Evolutionary conservation across 2,329 filamentous ascomycete species (phyloP).

Genomic region (Penicillium capsulatum): DNA sequence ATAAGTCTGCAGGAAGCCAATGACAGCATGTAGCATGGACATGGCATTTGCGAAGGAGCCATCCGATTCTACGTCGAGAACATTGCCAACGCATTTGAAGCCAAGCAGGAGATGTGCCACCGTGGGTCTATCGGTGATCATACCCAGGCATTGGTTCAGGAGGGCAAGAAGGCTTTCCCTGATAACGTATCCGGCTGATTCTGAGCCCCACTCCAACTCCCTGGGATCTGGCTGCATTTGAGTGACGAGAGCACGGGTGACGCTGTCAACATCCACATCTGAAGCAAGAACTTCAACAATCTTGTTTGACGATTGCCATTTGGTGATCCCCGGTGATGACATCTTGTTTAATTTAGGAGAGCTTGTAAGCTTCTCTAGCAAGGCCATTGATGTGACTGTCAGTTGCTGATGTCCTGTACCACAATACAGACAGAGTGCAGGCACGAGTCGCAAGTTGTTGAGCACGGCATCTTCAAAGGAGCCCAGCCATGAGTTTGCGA

Average conservation of each 20-base stretch:
- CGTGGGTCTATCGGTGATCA: conserved; percentile 71
- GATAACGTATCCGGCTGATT: conserved; percentile 70
- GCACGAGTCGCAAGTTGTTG: conserved; percentile 71
- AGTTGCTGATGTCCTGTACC: conserved; percentile 77
- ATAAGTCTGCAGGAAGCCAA: conserved; percentile 66
- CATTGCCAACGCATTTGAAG: conserved; percentile 70
- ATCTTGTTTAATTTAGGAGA: conserved; percentile 75
- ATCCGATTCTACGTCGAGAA: conserved; percentile 63
- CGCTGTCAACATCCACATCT: conserved; percentile 73
- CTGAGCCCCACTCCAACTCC: conserved; percentile 67
- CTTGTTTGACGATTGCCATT: conserved; percentile 68
- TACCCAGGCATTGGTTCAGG: conserved; percentile 71
- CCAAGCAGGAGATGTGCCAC: conserved; percentile 89
- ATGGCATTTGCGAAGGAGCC: conserved; percentile 66
- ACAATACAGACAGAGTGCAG: conserved; percentile 81
- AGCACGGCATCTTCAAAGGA: conserved; percentile 90
- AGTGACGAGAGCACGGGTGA: conserved; percentile 66
- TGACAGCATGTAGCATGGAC: conserved; percentile 79
- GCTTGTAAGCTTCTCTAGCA: conserved; percentile 80
- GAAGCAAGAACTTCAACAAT: conserved; percentile 84
- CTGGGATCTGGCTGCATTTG: conserved; percentile 63
- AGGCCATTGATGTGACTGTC: conserved; percentile 71
- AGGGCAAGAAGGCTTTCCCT: conserved; percentile 85
- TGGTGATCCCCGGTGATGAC: conserved; percentile 59
- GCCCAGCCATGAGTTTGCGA: conserved; percentile 72